Evolutionary conservation across 2,329 filamentous ascomycete species (phyloP).

Genomic region (Diaporthe vexans): DNA sequence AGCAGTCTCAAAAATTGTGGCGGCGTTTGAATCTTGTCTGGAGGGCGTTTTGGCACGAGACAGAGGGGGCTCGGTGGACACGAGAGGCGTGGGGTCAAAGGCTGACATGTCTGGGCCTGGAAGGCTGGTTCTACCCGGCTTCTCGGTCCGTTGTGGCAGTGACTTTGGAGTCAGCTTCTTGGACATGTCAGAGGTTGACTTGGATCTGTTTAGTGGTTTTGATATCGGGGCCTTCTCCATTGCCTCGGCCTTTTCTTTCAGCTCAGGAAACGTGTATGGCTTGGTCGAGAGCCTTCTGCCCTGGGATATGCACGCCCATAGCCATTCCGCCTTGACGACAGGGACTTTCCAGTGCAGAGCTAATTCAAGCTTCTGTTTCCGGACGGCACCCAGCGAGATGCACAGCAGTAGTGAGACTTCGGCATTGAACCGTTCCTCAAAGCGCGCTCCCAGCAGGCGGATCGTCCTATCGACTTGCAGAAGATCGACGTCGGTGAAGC

Average conservation of each 20-base stretch:
- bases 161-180: constrained; percentile 35
- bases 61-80: constrained; percentile 29
- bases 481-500: constrained; percentile 86
- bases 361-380: constrained; percentile 83
- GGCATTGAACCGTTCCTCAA: constrained; percentile 81
- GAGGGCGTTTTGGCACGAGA: constrained; percentile 13
- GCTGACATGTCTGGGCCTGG: constrained; percentile 41
- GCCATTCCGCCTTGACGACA: constrained; percentile 85
- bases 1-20: constrained; percentile 47
- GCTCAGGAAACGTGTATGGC: constrained; percentile 62
- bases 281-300: constrained; percentile 63
- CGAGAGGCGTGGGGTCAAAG: constrained; percentile 37
- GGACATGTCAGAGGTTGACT: constrained; percentile 37
- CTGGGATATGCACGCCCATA: constrained; percentile 82
- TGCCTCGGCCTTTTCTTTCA: constrained; percentile 51
- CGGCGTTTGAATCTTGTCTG: constrained; percentile 40
- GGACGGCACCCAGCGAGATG: constrained; percentile 68
- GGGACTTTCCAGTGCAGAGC: constrained; percentile 83
- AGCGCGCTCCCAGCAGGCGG: constrained; percentile 82
- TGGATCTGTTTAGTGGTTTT: constrained; percentile 38
- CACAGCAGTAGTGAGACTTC: constrained; percentile 85
- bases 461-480: constrained; percentile 86
- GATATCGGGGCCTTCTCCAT: constrained; percentile 33
- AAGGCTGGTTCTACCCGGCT: constrained; percentile 27
- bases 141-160: constrained; percentile 31